phyloP scores from a whole-genome alignment of 352 stramenopile species.

The Pythium dissotocum region DNA sequence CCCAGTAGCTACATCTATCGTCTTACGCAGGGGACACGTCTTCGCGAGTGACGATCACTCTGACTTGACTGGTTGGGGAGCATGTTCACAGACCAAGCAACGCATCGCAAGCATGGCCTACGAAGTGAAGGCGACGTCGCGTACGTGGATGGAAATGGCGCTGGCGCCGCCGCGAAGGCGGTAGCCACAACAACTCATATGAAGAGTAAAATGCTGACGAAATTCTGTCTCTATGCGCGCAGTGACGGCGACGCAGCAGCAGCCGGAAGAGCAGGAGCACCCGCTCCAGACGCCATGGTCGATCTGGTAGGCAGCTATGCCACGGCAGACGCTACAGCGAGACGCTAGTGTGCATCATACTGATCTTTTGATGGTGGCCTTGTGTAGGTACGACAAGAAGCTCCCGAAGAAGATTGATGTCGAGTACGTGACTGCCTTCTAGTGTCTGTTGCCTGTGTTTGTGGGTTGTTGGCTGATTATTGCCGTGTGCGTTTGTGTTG shows the following conservation, averaged over 20 bases:
- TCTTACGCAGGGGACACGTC: conserved; percentile 9
- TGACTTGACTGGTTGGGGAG: conserved; percentile 30
- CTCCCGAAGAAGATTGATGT: conserved; percentile 90
- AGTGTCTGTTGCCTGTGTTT: neutral
- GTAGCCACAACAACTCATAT: neutral
- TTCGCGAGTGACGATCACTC: conserved; percentile 25
- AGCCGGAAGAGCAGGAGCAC: conserved; percentile 64
- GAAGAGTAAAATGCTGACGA: conserved; percentile 12
- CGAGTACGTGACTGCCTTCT: conserved; percentile 40
- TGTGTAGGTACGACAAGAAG: conserved; percentile 92
- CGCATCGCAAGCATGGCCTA: conserved; percentile 23
- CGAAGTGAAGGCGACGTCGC: conserved; percentile 27
- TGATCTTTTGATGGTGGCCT: neutral
- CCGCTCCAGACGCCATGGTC: conserved; percentile 87
- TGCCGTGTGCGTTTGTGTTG: neutral
- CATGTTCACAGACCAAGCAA: conserved; percentile 13
- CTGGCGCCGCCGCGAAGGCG: neutral
- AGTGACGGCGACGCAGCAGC: conserved; percentile 16
- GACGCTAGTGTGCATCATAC: neutral
- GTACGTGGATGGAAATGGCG: conserved; percentile 19
- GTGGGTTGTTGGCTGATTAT: conserved; percentile 6
- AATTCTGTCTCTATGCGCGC: neutral
- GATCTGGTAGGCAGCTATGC: conserved; percentile 64
- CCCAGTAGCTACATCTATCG: conserved; percentile 2
- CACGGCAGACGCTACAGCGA: neutral